Conservation (phyloP, 2,329 filamentous ascomycete genomes). For the Rhynchosporium agropyri region DNA sequence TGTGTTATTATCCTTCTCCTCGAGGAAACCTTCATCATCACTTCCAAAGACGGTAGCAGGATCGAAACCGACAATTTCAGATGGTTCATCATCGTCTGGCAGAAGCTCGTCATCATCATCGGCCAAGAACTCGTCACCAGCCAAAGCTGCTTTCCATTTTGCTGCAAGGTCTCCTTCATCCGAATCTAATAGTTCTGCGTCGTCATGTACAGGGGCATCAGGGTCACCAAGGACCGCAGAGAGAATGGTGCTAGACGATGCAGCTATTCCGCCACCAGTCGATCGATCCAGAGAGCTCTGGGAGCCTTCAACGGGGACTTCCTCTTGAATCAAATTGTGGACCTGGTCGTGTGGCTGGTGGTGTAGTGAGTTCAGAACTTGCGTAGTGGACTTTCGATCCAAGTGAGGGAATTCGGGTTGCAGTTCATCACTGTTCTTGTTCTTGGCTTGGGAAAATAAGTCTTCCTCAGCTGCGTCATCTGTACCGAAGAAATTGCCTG, state of each 20-base stretch:
- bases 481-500: constrained; percentile 43
- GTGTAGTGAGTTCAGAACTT: constrained; percentile 60
- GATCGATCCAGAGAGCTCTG: constrained; percentile 31
- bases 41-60: constrained; percentile 72
- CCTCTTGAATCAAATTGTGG: constrained; percentile 28
- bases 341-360: constrained; percentile 37
- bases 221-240: constrained; percentile 36
- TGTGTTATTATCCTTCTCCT: constrained; percentile 50
- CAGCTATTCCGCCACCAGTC: constrained; percentile 36
- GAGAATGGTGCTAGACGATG: constrained; percentile 37
- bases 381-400: constrained; percentile 70
- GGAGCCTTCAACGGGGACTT: constrained; percentile 22
- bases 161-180: constrained; percentile 68
- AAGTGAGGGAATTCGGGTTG: constrained; percentile 42
- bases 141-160: constrained; percentile 83
- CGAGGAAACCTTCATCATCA: constrained; percentile 83
- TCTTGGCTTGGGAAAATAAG: constrained; percentile 57
- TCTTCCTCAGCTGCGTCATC: constrained; percentile 51
- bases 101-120: constrained; percentile 64
- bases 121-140: constrained; percentile 65
- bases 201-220: constrained; percentile 30
- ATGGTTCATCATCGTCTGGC: constrained; percentile 54
- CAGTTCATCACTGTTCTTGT: constrained; percentile 38
- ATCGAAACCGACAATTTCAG: constrained; percentile 54
- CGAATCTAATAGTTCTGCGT: constrained; percentile 39